Evolutionary conservation across 192 early-diverging fungal species (phyloP), one percentile per base, ranked within the genome.

Genomic region (Podila minutissima): DNA sequence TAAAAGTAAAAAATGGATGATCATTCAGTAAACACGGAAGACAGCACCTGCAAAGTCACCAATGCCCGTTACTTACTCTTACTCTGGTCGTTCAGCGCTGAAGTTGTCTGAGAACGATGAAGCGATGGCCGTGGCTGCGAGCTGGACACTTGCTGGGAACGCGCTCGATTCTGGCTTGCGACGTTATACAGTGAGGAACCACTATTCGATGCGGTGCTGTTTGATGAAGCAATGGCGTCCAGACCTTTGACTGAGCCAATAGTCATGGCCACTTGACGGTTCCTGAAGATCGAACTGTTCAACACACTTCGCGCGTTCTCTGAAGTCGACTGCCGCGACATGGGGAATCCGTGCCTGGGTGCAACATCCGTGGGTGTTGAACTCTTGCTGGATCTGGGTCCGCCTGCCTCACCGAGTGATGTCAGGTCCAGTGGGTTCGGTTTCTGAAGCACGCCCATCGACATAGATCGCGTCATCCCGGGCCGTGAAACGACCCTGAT

Each of bases 241-340:
- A 69, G 61, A 9, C 75, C 75, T 48, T 71, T 70, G 26, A 71
- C 64, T 0, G 69, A 70, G 5, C 75, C 64, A 13, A 50, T 63
- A 9, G 75, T 67, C 75, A 77, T 77, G 19, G 64, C 64, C 4
- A 77, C 75, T 22, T 77, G 75, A 0, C 75, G 75, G 15, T 77
- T 77, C 41, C 64, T 77, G 59, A 77, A 77, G 10, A 77, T 70
- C 5, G 75, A 77, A 50, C 66, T 67, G 37, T 71, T 71, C 49
- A 77, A 19, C 10, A 71, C 75, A 61, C 38, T 77, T 46, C 62
- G 57, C 7, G 75, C 46, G 10, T 77, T 71, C 7, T 78, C 75
- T 12, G 69, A 71, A 7, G 69, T 71, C 26, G 59, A 62, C 29
- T 71, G 63, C 2, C 75, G 69, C 17, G 49, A 61, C 68, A 63